Base-by-base conservation (phyloP, 768 basidiomycete genomes). In the Sporobolomyces pararoseus region DNA sequence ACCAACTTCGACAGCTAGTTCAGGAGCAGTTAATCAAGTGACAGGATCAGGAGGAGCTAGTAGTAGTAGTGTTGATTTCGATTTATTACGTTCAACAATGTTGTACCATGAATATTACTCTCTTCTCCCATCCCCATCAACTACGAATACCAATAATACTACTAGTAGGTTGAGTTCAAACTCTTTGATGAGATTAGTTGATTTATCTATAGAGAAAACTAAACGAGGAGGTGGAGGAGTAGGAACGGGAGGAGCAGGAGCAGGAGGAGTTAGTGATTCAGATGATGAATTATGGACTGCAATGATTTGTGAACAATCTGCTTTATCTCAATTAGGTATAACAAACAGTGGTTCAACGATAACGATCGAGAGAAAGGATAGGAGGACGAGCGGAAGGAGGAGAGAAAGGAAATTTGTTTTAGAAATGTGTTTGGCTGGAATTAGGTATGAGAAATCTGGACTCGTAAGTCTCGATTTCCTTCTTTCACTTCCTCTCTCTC, bases 241-340 rank as follows among this genome's bases (percentile, higher is more conserved):
- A n/a, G n/a, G n/a, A n/a, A n/a, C n/a, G n/a, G n/a, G n/a, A n/a
- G n/a, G n/a, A n/a, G n/a, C n/a, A n/a, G n/a, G n/a, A n/a, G n/a
- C n/a, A n/a, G n/a, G n/a, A n/a, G n/a, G n/a, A n/a, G n/a, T n/a
- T n/a, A n/a, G n/a, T n/a, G n/a, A n/a, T n/a, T n/a, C n/a, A 42
- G 79, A 77, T 17, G 81, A 82, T 27, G 81, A 83, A 66, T 75
- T 83, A 10, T 76, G 79, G 10, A 74, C 77, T 21, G 81, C 81
- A 1, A 75, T 83, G 23, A 71, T 83, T 66, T 76, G 82, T n/a
- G 81, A 83, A 68, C 79, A 81, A 70, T 81, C 82, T n/a, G 82
- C 81, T 2, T 47, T 74, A 16, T 75, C 77, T 0, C 78, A 80
- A 63, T 63, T 80, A 19, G 37, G 50, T 9, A 37, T 65, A 35